Percentiles rank a stretch among this genome's conserved stretches.
These are phyloP conservation scores for Solanum medicagineum DNA, from an alignment of 257 asterid species.

Conservation along the genomic window DNA sequence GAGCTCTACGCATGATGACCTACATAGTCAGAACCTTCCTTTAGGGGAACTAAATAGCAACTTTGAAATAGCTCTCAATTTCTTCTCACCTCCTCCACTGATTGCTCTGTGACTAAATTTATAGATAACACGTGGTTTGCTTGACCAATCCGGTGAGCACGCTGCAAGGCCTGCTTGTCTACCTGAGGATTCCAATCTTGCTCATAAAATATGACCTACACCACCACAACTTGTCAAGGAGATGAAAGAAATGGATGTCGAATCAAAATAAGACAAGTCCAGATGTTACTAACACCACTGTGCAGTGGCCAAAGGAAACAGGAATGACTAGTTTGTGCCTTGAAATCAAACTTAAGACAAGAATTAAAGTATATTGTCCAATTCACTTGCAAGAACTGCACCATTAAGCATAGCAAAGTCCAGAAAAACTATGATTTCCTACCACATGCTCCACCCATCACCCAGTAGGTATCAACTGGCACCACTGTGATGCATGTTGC, in stretches of 20 bases:
- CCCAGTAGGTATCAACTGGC: background rate
- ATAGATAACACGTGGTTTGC: slow-evolving; percentile 64
- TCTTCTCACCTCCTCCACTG: slow-evolving; percentile 77
- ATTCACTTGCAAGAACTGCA: background rate
- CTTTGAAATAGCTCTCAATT: background rate
- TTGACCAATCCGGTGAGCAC: slow-evolving; percentile 97
- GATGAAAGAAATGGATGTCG: background rate
- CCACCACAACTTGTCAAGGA: background rate
- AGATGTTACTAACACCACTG: background rate
- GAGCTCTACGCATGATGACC: slow-evolving; percentile 87
- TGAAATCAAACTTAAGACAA: background rate
- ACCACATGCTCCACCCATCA: background rate
- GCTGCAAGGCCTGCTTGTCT: slow-evolving; percentile 97
- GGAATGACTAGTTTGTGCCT: background rate
- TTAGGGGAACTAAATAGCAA: background rate
- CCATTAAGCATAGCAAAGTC: background rate
- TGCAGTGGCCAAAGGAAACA: background rate
- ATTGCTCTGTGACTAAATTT: slow-evolving; percentile 61
- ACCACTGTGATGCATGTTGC: background rate
- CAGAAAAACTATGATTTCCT: background rate
- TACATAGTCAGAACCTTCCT: slow-evolving; percentile 12
- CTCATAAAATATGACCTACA: slow-evolving; percentile 88
- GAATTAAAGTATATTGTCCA: background rate
- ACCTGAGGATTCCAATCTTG: slow-evolving; percentile 99
- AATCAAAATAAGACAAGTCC: background rate